Evolutionary conservation across 2,329 filamentous ascomycete genomes (phyloP).

Genomic region (Nemania sp.): DNA sequence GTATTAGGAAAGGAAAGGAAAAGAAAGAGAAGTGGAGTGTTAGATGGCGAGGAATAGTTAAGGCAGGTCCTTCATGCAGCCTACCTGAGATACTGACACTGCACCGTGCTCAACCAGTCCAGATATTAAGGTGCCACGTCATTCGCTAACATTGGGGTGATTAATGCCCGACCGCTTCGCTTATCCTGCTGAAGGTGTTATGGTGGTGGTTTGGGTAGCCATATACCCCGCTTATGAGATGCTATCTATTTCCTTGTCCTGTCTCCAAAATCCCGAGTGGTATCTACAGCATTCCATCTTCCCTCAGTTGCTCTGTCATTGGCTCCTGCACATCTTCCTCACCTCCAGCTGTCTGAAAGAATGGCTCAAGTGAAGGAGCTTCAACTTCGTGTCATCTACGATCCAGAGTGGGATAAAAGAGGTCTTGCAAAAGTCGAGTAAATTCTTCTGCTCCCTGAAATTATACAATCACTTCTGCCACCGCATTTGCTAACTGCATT

Average conservation of each 20-base stretch:
- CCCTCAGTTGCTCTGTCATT: background rate
- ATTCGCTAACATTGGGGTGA: background rate
- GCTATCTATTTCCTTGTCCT: background rate
- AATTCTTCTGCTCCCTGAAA: background rate
- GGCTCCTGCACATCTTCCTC: background rate
- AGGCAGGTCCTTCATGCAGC: background rate
- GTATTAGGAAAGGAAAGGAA: background rate
- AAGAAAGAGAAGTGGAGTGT: background rate
- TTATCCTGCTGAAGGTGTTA: background rate
- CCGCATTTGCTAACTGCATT: background rate
- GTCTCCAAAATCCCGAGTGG: background rate
- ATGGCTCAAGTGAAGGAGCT: background rate
- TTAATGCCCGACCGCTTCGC: background rate
- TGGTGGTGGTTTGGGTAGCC: background rate
- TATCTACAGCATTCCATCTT: background rate
- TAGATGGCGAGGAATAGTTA: background rate
- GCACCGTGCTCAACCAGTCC: background rate
- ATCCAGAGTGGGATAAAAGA: background rate
- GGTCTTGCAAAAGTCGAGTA: constrained; percentile 1
- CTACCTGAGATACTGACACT: background rate
- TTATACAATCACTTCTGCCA: background rate
- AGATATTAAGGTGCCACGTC: background rate
- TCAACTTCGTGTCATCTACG: constrained; percentile 4
- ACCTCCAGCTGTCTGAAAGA: background rate
- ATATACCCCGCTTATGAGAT: background rate